A percentile compares a stretch with the other conserved stretches of the same genome.
These are phyloP conservation scores for Epichloe elymi DNA, from an alignment of 2,329 filamentous ascomycete species.

Conservation along the genomic window DNA sequence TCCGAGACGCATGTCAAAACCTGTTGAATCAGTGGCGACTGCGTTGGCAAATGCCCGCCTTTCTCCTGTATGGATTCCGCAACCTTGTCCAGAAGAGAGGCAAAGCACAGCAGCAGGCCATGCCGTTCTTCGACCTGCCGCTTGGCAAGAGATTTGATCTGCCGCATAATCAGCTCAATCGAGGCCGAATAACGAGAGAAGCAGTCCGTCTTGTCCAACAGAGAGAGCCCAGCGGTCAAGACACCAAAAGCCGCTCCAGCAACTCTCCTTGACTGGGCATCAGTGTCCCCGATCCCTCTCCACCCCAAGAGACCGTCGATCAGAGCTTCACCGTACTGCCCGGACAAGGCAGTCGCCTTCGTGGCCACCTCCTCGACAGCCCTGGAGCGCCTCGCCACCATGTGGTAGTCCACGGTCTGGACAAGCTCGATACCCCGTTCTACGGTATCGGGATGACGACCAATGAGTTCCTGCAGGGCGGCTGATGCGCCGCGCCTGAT, in stretches of 20 bases:
- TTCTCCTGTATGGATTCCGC: conserved; percentile 18
- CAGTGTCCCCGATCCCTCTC: conserved; percentile 75
- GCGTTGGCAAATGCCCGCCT: conserved; percentile 1
- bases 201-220: conserved; percentile 8
- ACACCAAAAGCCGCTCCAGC: conserved; percentile 58
- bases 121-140: conserved; percentile 59
- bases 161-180: conserved; percentile 28
- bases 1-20: conserved; percentile 14
- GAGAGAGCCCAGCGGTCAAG: conserved; percentile 32
- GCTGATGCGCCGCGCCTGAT: conserved; percentile 87
- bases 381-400: conserved; percentile 73
- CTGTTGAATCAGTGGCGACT: conserved; percentile 15
- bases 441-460: conserved; percentile 79
- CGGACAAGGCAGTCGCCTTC: conserved; percentile 51
- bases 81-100: conserved; percentile 40
- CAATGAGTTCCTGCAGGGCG: conserved; percentile 85
- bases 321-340: conserved; percentile 57
- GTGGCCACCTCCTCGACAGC: conserved; percentile 68
- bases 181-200: conserved; percentile 17
- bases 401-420: conserved; percentile 84
- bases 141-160: conserved; percentile 30
- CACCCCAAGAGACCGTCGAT: conserved; percentile 63
- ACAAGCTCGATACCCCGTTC: conserved; percentile 72
- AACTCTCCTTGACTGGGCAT: conserved; percentile 58
- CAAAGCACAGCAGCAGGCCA: conserved; percentile 50